These are phyloP conservation scores for Trichothecium sympodiale DNA, from an alignment of 2,329 filamentous ascomycete genomes.

Conservation along the genomic window DNA sequence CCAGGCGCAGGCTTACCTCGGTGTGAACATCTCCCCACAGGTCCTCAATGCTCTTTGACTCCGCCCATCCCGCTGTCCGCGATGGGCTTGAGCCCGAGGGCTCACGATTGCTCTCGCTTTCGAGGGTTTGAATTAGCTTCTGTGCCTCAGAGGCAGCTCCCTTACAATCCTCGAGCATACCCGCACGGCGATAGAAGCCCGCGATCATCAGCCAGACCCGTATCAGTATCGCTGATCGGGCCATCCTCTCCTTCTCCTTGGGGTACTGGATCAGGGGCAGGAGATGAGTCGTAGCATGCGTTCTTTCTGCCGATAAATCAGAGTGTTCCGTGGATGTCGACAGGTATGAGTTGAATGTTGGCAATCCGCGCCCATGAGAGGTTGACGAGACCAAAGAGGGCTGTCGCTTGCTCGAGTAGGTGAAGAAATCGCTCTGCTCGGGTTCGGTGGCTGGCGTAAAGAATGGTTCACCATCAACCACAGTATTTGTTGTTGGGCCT, in stretches of 20 bases:
- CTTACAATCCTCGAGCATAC: constrained; percentile 67
- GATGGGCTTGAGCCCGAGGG: constrained; percentile 51
- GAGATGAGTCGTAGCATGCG: constrained; percentile 32
- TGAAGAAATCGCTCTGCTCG: constrained; percentile 31
- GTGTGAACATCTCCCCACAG: constrained; percentile 75
- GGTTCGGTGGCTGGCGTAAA: constrained; percentile 35
- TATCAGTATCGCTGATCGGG: constrained; percentile 46
- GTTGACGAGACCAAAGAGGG: constrained; percentile 28
- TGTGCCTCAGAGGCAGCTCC: constrained; percentile 74
- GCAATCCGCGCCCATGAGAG: constrained; percentile 29
- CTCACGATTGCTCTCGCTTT: constrained; percentile 53
- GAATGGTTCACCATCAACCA: constrained; percentile 39
- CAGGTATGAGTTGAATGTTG: constrained; percentile 33
- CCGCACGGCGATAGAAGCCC: constrained; percentile 74
- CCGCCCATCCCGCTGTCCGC: constrained; percentile 61
- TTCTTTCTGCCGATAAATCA: constrained; percentile 26
- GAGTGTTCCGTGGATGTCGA: constrained; percentile 28
- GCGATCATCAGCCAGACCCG: constrained; percentile 87
- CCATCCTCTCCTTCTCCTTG: constrained; percentile 38
- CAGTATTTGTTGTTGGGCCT: constrained; percentile 29
- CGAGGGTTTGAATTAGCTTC: constrained; percentile 61
- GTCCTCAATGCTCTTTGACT: constrained; percentile 70
- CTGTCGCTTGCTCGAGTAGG: constrained; percentile 27
- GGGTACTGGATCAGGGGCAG: constrained; percentile 44
- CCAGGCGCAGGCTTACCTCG: constrained; percentile 47